Percentiles rank a stretch among this genome's conserved stretches.
phyloP scores from a whole-genome alignment of 1,139 yeast genomes.

The Debaryomyces fabryi region DNA sequence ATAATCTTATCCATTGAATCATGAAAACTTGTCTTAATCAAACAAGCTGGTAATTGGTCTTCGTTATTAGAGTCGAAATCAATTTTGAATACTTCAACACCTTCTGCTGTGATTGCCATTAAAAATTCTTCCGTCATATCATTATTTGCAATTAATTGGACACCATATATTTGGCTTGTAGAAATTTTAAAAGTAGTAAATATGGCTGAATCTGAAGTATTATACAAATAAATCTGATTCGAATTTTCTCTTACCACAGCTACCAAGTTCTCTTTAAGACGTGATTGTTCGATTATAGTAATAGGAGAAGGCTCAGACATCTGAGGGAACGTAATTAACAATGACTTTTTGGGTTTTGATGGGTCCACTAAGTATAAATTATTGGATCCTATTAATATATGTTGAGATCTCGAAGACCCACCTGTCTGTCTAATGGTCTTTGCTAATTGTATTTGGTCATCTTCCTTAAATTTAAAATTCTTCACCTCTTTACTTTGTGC shows the following conservation, averaged over 20 bases:
- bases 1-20: slow-evolving; percentile 9
- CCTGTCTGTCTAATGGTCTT: slow-evolving; percentile 14
- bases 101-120: slow-evolving; percentile 19
- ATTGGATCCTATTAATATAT: slow-evolving; percentile 15
- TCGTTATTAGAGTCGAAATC: slow-evolving; percentile 11
- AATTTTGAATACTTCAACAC: slow-evolving; percentile 20
- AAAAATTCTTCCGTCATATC: slow-evolving; percentile 13
- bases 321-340: slow-evolving; percentile 10
- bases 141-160: slow-evolving; percentile 5
- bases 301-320: neutral
- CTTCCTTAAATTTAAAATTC: slow-evolving; percentile 18
- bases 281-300: slow-evolving; percentile 12
- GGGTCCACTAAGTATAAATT: slow-evolving; percentile 17
- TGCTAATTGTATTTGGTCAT: slow-evolving; percentile 11
- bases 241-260: slow-evolving; percentile 12
- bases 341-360: slow-evolving; percentile 16
- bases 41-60: slow-evolving; percentile 12
- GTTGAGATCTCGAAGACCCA: slow-evolving; percentile 13
- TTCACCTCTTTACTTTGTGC: slow-evolving; percentile 20
- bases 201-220: slow-evolving; percentile 10
- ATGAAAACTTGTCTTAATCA: slow-evolving; percentile 15
- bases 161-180: slow-evolving; percentile 8
- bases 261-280: slow-evolving; percentile 9
- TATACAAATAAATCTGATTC: slow-evolving; percentile 10
- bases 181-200: slow-evolving; percentile 9